Conservation (phyloP, 2,329 filamentous ascomycete genomes). For the Drechslerella coelobrocha region DNA sequence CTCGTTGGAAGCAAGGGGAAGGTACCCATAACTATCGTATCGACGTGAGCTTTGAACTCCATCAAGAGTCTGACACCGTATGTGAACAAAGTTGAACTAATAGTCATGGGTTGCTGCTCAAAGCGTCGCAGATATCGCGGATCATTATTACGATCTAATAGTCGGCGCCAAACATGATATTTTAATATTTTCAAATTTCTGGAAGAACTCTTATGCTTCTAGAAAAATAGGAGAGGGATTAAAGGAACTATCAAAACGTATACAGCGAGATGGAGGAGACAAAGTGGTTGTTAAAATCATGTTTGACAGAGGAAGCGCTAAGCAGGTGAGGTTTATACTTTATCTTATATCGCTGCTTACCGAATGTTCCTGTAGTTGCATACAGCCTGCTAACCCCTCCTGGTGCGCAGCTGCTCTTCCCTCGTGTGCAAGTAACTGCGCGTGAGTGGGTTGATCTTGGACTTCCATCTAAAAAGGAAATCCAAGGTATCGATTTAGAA, state of each 20-base stretch:
- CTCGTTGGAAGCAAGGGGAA: constrained; percentile 6
- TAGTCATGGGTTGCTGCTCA: neutral
- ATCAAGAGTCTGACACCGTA: neutral
- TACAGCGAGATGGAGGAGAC: neutral
- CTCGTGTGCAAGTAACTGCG: constrained; percentile 14
- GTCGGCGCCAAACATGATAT: constrained; percentile 25
- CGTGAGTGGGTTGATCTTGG: constrained; percentile 24
- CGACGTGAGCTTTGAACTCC: constrained; percentile 18
- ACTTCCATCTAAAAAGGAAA: constrained; percentile 20
- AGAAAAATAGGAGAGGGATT: constrained; percentile 23
- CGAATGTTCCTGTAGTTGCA: no score
- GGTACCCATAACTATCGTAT: constrained; percentile 27
- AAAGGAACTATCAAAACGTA: constrained; percentile 10
- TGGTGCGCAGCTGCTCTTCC: constrained; percentile 18
- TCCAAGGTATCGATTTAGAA: constrained; percentile 30
- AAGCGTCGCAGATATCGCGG: constrained; percentile 39
- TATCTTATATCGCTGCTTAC: no score
- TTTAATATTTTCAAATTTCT: constrained; percentile 44
- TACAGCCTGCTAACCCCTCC: no score
- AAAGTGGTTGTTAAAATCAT: constrained; percentile 22
- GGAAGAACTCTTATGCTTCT: constrained; percentile 33
- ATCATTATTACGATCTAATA: constrained; percentile 38
- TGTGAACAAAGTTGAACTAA: neutral
- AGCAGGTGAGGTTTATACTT: constrained; percentile 30
- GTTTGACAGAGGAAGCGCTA: constrained; percentile 27